Evolutionary conservation across 345 rosid species (phyloP).

Genomic region (Chamaenerion angustifolium): DNA sequence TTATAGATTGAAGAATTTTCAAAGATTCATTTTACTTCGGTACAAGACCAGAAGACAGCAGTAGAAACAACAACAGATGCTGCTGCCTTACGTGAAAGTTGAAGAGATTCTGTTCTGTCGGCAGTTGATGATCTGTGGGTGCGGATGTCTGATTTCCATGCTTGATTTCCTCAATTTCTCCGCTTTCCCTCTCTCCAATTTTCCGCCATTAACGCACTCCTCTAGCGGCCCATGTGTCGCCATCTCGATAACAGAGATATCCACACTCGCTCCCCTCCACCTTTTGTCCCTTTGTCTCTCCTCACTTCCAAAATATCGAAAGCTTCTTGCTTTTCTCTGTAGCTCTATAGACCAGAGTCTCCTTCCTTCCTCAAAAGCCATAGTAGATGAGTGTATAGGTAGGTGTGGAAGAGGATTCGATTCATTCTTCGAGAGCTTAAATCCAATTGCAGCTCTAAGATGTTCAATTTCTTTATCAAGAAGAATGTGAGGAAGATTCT

Average conservation of each 20-base stretch:
- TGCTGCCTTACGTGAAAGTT: too few relatives aligned
- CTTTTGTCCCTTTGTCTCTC: background rate
- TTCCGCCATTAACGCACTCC: conserved; percentile 11
- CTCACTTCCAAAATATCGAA: background rate
- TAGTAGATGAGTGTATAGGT: background rate
- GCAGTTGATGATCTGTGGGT: too few relatives aligned
- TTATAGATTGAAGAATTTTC: too few relatives aligned
- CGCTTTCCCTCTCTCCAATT: background rate
- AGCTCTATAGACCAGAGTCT: background rate
- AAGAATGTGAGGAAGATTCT: conserved; percentile 71
- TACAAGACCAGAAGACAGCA: too few relatives aligned
- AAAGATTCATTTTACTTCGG: too few relatives aligned
- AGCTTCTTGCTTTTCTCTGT: background rate
- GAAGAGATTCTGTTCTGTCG: too few relatives aligned
- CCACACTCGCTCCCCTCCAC: too few relatives aligned
- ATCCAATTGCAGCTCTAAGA: conserved; percentile 8
- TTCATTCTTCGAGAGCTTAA: background rate
- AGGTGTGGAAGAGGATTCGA: background rate
- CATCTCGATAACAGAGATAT: conserved; percentile 7
- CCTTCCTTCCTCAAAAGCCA: background rate
- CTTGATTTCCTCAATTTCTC: conserved; percentile 10
- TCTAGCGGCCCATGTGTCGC: conserved; percentile 9
- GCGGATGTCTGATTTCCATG: background rate
- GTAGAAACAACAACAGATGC: too few relatives aligned
- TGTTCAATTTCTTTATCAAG: conserved; percentile 31